Base-by-base conservation (phyloP, 495 filamentous ascomycete genomes). In the Aspergillus indologenus region DNA sequence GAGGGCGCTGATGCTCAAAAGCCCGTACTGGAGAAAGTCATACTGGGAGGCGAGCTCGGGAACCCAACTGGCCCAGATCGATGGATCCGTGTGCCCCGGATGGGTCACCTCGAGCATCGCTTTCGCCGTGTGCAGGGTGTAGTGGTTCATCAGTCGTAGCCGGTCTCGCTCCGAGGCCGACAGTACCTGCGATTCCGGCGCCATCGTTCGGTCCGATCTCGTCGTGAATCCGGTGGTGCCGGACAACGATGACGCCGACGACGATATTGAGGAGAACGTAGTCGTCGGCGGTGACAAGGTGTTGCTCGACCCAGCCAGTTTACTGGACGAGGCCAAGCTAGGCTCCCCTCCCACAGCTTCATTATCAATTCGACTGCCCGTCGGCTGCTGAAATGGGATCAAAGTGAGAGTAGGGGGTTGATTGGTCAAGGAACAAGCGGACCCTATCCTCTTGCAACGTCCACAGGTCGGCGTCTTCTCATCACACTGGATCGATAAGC, bases 401-500 rank as follows among this genome's bases (percentile, higher is more conserved):
- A 51, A 51, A 51, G 29, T n/a, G 17, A 29, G 22, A 29, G 7
- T 26, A 1, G 48, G 19, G 17, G 48, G 15, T 19, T 31, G 23
- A 31, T 51, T 24, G 9, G 48, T 24, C 48, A 51, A n/a, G 2
- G 48, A 51, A 18, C 48, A 51, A 31, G 24, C 15, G 3, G 48
- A n/a, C 2, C 48, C 48, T 31, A 51, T 51, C 24, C 48, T 51
- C 1, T 12, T 31, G 23, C 48, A 51, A 18, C 23, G 48, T 3
- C 23, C 48, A 19, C 48, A 31, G 1, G 2, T 24, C 11, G 48
- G 48, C 23, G 3, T 51, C 14, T 31, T 14, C 17, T 51, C 48
- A 51, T 51, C 48, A 19, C 47, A 50, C 20, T 50, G 15, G 15
- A 12, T 15, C 47, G 47, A 24, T 50, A 21, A 50, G 47, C 22